These are phyloP conservation scores for Pterulicium gracile DNA, from an alignment of 1,284 basidiomycete species.

Conservation along the genomic window DNA sequence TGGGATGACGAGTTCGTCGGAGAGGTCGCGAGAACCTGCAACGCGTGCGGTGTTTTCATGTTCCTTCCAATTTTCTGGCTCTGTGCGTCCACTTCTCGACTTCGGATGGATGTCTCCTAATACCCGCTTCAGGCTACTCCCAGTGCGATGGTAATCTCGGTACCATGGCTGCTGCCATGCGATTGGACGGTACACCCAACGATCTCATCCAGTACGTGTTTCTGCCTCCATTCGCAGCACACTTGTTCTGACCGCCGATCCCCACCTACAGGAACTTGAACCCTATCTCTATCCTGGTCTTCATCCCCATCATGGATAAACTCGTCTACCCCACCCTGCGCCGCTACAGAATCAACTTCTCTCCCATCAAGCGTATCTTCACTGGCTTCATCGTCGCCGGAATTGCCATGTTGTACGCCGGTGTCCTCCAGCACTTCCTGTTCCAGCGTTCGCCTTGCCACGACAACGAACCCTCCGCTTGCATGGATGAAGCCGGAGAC, in stretches of 20 bases:
- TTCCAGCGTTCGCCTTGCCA: constrained; percentile 38
- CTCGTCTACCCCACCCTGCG: constrained; percentile 49
- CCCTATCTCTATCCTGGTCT: constrained; percentile 41
- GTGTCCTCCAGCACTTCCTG: constrained; percentile 40
- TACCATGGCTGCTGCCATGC: constrained; percentile 37
- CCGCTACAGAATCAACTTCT: constrained; percentile 39
- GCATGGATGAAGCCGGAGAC: constrained; percentile 22
- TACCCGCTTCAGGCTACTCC: constrained; percentile 27
- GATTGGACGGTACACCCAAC: constrained; percentile 43
- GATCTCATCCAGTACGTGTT: constrained; percentile 38
- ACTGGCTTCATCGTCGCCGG: constrained; percentile 53
- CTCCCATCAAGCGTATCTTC: constrained; percentile 50
- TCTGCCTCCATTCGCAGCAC: neutral
- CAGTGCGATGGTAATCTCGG: constrained; percentile 47
- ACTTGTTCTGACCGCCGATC: neutral
- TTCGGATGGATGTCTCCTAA: neutral
- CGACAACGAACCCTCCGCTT: constrained; percentile 27
- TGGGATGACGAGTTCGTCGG: constrained; percentile 52
- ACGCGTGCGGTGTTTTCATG: constrained; percentile 57
- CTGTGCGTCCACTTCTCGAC: constrained; percentile 17
- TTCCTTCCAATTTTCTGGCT: constrained; percentile 50
- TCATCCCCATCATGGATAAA: constrained; percentile 38
- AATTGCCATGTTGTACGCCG: constrained; percentile 51
- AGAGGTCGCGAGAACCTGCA: constrained; percentile 49
- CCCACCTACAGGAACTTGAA: constrained; percentile 33